Base-by-base conservation (phyloP, 352 stramenopile species). In the Lagenidium sp. region DNA sequence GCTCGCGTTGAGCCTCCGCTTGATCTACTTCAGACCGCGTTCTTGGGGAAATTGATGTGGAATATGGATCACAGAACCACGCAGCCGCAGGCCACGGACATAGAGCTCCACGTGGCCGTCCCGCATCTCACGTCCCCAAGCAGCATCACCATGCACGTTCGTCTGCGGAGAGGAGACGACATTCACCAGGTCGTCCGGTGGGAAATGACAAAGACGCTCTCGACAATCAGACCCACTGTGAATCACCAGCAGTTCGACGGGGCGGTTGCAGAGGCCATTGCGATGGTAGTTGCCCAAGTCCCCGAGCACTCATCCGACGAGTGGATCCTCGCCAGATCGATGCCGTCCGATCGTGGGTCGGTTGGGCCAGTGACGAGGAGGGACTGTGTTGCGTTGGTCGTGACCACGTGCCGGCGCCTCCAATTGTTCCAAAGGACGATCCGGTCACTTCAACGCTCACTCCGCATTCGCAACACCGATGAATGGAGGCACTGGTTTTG, bases 341-440 rank as follows among this genome's bases (percentile, higher is more conserved):
- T 67, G 15, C 6, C 20, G 12, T n/a, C n/a, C n/a, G n/a, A n/a
- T n/a, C n/a, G n/a, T n/a, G n/a, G n/a, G n/a, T n/a, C 39, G 39
- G 2, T 22, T 30, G 11, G 20, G 43, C 1, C 25, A 7, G 2
- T 55, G n/a, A n/a, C n/a, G 6, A 23, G 7, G 18, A 18, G 41
- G 1, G 44, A 53, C 23, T 64, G 55, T 25, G 21, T 82, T 3
- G 78, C 65, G 2, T 52, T 86, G 10, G 37, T 68, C 15, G 47
- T 86, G 5, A 86, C 73, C 2, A 86, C 73, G 0, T 86, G 70
- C 54, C 80, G 81, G 50, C 58, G 73, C 1, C 48, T 84, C 3
- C 16, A 15, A 7, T 50, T 73, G 2, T 86, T 86, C 31, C 38
- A 61, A 4, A 45, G 26, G 26, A 78, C 57, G 26, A 55, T 78